Evolutionary conservation across 23 red algal species (phyloP).

Genomic region (Chondrus crispus): DNA sequence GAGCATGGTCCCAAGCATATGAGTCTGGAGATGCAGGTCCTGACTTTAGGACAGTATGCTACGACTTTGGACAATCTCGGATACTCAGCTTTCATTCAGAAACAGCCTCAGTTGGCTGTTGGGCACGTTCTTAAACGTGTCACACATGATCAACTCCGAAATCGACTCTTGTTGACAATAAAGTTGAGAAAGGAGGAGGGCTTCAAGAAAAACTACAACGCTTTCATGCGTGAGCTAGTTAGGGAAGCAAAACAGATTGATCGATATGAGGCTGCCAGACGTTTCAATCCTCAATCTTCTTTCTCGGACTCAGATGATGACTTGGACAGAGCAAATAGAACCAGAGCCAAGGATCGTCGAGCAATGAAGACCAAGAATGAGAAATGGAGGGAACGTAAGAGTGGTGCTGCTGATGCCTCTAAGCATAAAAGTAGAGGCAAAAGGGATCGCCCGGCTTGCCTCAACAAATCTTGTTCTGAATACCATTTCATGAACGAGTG

Average conservation of each 20-base stretch:
- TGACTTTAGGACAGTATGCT: background rate
- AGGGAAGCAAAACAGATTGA: background rate
- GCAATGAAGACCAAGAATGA: background rate
- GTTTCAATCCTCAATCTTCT: no score
- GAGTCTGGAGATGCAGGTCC: background rate
- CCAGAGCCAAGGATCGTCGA: background rate
- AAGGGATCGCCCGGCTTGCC: background rate
- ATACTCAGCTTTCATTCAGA: background rate
- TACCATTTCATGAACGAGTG: background rate
- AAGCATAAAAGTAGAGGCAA: background rate
- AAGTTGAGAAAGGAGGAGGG: background rate
- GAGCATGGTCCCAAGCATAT: background rate
- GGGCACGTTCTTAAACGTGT: background rate
- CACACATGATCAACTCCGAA: background rate
- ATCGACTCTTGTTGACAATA: background rate
- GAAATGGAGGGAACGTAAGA: background rate
- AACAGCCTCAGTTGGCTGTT: background rate
- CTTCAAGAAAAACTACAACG: background rate
- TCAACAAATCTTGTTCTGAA: background rate
- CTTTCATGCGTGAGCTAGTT: background rate
- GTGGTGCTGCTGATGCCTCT: background rate
- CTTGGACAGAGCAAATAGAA: no score
- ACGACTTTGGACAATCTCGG: background rate
- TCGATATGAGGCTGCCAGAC: no score
- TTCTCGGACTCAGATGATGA: no score